Evolutionary conservation across 148 eudicot species (phyloP).

Genomic region (Vaccinium macrocarpon): DNA sequence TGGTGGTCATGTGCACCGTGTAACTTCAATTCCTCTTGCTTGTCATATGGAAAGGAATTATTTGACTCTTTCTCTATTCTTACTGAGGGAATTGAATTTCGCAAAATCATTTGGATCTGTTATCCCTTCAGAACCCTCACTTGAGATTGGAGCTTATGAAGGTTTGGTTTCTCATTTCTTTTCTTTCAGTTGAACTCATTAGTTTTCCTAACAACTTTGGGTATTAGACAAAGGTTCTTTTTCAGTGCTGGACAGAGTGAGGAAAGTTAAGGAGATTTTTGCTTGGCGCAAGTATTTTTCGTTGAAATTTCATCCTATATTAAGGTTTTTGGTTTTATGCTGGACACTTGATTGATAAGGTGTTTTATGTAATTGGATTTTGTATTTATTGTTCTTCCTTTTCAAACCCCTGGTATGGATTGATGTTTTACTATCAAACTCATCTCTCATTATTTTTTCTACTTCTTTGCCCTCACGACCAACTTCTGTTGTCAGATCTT

Average conservation of each 20-base stretch:
- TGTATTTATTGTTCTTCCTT: not conserved
- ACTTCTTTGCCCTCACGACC: not conserved
- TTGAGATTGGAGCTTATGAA: not conserved
- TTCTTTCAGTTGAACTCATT: not conserved
- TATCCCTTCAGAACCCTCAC: not conserved
- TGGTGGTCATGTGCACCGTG: too few relatives aligned
- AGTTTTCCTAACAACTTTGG: not conserved
- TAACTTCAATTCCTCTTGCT: too few relatives aligned
- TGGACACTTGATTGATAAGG: not conserved
- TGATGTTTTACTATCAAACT: not conserved
- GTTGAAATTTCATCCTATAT: not conserved
- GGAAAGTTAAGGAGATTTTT: not conserved
- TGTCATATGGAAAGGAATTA: too few relatives aligned
- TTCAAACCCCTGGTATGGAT: not conserved
- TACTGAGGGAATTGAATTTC: too few relatives aligned
- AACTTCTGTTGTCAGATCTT: constrained; percentile 51
- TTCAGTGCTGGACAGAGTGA: not conserved
- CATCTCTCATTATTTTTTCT: not conserved
- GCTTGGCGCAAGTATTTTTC: not conserved
- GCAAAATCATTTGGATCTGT: not conserved
- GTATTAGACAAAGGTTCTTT: not conserved
- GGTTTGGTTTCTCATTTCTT: not conserved
- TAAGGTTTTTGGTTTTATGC: not conserved
- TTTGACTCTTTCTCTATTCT: too few relatives aligned
- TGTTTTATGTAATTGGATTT: not conserved